A percentile compares a stretch with the other conserved stretches of the same genome.
Conservation (phyloP, 257 asterid species). For the Solanum etuberosum region DNA sequence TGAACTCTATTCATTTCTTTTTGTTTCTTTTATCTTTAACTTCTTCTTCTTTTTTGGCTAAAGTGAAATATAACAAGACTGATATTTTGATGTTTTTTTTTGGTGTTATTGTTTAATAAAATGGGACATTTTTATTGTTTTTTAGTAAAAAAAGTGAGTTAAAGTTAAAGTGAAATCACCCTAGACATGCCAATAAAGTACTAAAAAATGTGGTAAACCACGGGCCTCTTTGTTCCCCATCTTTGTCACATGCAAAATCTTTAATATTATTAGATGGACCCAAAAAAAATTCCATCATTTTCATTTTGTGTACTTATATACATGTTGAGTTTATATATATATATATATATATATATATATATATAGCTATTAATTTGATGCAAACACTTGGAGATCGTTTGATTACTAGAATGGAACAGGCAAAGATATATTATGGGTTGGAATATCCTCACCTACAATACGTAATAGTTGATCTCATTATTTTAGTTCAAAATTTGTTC, state of each 20-base stretch:
- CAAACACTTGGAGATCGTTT: accelerated
- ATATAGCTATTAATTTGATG: neutral
- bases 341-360: neutral
- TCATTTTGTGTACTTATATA: neutral
- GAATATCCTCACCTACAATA: neutral
- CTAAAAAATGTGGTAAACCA: neutral
- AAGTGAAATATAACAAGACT: neutral
- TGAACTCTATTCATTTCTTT: neutral
- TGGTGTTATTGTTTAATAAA: neutral
- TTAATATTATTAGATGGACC: neutral
- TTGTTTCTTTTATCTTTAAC: neutral
- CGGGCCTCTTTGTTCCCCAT: neutral
- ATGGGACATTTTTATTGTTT: neutral
- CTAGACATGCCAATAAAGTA: neutral
- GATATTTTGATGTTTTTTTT: neutral
- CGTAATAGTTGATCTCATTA: neutral
- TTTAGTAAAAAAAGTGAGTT: neutral
- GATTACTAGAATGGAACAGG: neutral
- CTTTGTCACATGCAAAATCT: neutral
- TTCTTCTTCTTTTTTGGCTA: neutral
- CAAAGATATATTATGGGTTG: neutral
- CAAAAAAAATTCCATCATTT: neutral
- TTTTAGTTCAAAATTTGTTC: neutral
- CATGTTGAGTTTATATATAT: neutral
- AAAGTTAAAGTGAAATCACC: neutral